A percentile compares a stretch with the other conserved stretches of the same genome.
Evolutionary conservation across 306 rosid genomes (phyloP).

Genomic region (Abrus precatorius): DNA sequence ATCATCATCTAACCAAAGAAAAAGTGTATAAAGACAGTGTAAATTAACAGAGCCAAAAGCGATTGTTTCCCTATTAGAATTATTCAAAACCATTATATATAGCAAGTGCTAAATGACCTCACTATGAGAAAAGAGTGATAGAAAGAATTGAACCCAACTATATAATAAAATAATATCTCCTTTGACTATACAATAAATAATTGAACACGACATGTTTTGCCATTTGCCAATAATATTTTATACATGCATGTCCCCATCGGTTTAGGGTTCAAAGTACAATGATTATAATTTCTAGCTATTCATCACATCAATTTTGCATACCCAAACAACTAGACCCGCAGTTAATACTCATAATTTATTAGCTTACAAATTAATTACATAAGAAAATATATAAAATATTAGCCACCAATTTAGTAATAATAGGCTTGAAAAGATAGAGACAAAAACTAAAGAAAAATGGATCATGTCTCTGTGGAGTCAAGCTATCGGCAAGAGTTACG

Average conservation of each 20-base stretch:
- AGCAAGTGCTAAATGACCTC: slow-evolving; percentile 63
- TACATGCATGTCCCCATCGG: slow-evolving; percentile 21
- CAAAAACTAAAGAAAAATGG: slow-evolving; percentile 28
- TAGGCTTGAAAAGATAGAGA: slow-evolving; percentile 19
- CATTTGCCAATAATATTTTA: slow-evolving; percentile 35
- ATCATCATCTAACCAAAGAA: slow-evolving; percentile 54
- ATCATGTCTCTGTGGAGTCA: slow-evolving; percentile 15
- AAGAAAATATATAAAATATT: background rate
- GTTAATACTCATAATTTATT: background rate
- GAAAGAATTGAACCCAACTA: background rate
- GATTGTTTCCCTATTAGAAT: slow-evolving; percentile 32
- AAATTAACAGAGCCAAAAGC: slow-evolving; percentile 41
- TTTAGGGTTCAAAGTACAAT: slow-evolving; percentile 44
- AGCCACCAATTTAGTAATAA: slow-evolving; percentile 27
- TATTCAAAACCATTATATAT: slow-evolving; percentile 50
- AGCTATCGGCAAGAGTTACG: background rate
- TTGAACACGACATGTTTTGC: slow-evolving; percentile 40
- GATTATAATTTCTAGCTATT: slow-evolving; percentile 35
- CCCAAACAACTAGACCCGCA: slow-evolving; percentile 16
- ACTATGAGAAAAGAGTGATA: slow-evolving; percentile 42
- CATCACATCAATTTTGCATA: slow-evolving; percentile 38
- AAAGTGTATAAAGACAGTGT: slow-evolving; percentile 32
- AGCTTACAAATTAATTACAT: slow-evolving; percentile 32
- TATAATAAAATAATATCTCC: slow-evolving; percentile 5
- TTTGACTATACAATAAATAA: slow-evolving; percentile 3